Conservation (phyloP, 2,329 filamentous ascomycete genomes). For the Colletotrichum chrysophilum region DNA sequence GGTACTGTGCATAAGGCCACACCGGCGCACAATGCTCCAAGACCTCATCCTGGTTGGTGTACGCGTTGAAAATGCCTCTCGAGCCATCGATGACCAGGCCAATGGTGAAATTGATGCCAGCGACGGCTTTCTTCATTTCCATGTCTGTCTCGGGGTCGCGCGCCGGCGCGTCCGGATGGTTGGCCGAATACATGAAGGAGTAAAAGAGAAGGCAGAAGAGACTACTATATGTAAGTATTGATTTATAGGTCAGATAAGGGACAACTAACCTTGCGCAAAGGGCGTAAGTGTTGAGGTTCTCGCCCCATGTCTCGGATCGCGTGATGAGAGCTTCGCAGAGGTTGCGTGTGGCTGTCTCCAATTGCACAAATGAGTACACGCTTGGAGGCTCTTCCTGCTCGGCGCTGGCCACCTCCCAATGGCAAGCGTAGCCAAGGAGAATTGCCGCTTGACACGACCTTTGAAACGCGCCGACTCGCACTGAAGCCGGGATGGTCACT, state of each 20-base stretch:
- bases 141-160: slow-evolving; percentile 26
- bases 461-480: slow-evolving; percentile 38
- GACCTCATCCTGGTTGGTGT: slow-evolving; percentile 33
- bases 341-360: slow-evolving; percentile 34
- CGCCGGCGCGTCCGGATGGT: slow-evolving; percentile 24
- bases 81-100: slow-evolving; percentile 40
- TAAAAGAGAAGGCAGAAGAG: slow-evolving; percentile 39
- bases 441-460: slow-evolving; percentile 40
- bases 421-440: slow-evolving; percentile 34
- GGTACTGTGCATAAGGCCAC: slow-evolving; percentile 38
- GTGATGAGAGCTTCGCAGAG: slow-evolving; percentile 38
- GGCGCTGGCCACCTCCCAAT: slow-evolving; percentile 26
- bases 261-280: slow-evolving; percentile 34
- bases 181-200: slow-evolving; percentile 32
- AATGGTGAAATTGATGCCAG: slow-evolving; percentile 41
- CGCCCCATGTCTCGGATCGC: slow-evolving; percentile 36
- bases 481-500: slow-evolving; percentile 29
- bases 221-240: slow-evolving; percentile 16
- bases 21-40: slow-evolving; percentile 37
- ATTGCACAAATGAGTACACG: slow-evolving; percentile 33
- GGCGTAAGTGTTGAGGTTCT: slow-evolving; percentile 39
- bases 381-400: slow-evolving; percentile 23
- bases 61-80: slow-evolving; percentile 37
- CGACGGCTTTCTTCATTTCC: slow-evolving; percentile 37
- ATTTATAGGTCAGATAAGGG: background rate